Conservation (phyloP, 495 filamentous ascomycete species). For the Trichodelitschia bisporula region DNA sequence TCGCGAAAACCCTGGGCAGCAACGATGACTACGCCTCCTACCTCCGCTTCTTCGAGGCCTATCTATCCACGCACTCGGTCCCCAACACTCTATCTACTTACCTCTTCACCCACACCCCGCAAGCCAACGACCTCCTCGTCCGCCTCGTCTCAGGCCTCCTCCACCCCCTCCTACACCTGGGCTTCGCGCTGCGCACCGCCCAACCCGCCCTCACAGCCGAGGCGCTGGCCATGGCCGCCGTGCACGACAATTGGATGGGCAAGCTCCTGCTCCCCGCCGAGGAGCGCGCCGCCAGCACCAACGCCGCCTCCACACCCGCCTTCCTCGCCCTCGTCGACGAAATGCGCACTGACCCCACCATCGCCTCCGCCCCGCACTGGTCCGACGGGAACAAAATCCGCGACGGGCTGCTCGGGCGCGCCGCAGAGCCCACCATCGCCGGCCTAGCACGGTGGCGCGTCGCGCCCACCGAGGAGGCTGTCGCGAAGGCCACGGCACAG, state of each 20-base stretch:
- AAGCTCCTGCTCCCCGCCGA: conserved; percentile 29
- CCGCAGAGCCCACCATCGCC: conserved; percentile 33
- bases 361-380: conserved; percentile 24
- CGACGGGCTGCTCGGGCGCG: conserved; percentile 38
- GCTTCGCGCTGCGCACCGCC: conserved; percentile 57
- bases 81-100: conserved; percentile 33
- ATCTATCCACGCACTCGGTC: conserved; percentile 39
- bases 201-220: conserved; percentile 66
- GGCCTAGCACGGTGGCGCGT: conserved; percentile 32
- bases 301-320: conserved; percentile 17
- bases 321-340: conserved; percentile 34
- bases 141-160: conserved; percentile 40
- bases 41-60: conserved; percentile 25
- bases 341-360: conserved; percentile 26
- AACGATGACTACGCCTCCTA: conserved; percentile 34
- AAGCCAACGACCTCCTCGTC: conserved; percentile 33
- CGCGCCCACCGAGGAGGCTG: conserved; percentile 28
- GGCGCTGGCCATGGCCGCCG: conserved; percentile 49
- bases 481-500: conserved; percentile 46
- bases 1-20: conserved; percentile 25
- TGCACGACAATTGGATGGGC: conserved; percentile 27
- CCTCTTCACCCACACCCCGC: conserved; percentile 34
- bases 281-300: conserved; percentile 17
- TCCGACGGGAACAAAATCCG: conserved; percentile 35
- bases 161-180: conserved; percentile 67